These are phyloP conservation scores for Naganishia friedmannii DNA, from an alignment of 768 basidiomycete genomes.

Conservation along the genomic window DNA sequence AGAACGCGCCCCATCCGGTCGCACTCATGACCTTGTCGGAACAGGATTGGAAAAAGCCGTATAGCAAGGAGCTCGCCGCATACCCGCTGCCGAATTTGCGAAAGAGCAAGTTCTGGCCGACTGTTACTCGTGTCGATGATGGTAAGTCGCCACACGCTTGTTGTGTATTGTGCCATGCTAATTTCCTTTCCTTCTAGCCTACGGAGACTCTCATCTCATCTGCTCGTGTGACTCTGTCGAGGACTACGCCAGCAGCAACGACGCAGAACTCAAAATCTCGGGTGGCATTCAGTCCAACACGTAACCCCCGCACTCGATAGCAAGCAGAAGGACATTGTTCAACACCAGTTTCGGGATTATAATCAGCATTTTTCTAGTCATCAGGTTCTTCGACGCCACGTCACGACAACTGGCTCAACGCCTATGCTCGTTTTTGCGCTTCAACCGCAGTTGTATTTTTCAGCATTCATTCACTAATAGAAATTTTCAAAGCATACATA, in stretches of 20 bases:
- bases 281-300: constrained; percentile 32
- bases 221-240: constrained; percentile 54
- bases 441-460: constrained; percentile 23
- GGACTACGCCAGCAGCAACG: constrained; percentile 41
- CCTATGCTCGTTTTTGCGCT: constrained; percentile 13
- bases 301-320: neutral
- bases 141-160: constrained; percentile 58
- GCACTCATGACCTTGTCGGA: constrained; percentile 64
- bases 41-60: constrained; percentile 87
- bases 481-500: neutral
- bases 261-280: constrained; percentile 27
- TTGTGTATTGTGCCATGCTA: constrained; percentile 28
- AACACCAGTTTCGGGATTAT: constrained; percentile 9
- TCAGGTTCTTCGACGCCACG: neutral
- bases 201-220: constrained; percentile 82
- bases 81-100: constrained; percentile 79
- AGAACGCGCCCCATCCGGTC: constrained; percentile 89
- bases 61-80: constrained; percentile 82
- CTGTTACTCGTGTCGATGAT: constrained; percentile 87
- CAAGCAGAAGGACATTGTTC: constrained; percentile 23
- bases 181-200: constrained; percentile 59
- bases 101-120: constrained; percentile 95
- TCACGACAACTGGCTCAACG: constrained; percentile 20
- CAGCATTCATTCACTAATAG: neutral
- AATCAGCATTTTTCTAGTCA: neutral